Base-by-base conservation (phyloP, 345 rosid genomes). In the Hibiscus tridactylites region DNA sequence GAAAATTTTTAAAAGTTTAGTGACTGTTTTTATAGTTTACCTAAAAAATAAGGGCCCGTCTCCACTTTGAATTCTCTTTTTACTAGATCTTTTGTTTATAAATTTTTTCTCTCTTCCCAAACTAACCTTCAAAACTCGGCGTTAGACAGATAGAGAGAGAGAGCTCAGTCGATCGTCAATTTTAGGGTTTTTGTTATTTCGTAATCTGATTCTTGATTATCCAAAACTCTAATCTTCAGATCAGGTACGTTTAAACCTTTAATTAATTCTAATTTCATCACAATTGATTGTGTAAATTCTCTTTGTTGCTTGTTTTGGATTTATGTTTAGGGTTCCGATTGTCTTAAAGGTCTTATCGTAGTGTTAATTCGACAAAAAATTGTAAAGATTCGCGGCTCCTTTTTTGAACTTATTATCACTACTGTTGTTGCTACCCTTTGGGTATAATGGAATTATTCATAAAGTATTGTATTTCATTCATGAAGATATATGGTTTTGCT, bases 181-280 rank as follows among this genome's bases (percentile, higher is more conserved):
- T 61, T 76, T 71, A 31, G 81, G 81, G 73, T 71, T 77, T 78
- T 54, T 21, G 3, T 58, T 44, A 12, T 54, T 19, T 57, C 57
- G 9, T 16, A 73, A 12, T 44, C 68, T 12, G 47, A 62, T 39
- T 68, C 6, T n/a, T n/a, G 9, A 42, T 70, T 19, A 15, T 62
- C 69, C 46, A 54, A 73, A 82, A 71, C 81, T 81, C 82, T 65
- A 76, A 66, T 53, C 69, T 42, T 47, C 77, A 68, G 83, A 80
- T 77, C 84, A 68, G 86, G 86, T 85, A 71, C 5, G 12, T 13
- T 46, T 24, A 26, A 7, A 21, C 6, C 3, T 15, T 46, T 3
- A 4, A 24, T 24, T 13, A 26, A 12, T 66, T 15, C 46, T 46
- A 1, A 21, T 42, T 42, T 65, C 5, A 2, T 65, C 12, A 50